These are phyloP conservation scores for Colletotrichum sp. DNA, from an alignment of 2,329 filamentous ascomycete genomes.

Conservation along the genomic window DNA sequence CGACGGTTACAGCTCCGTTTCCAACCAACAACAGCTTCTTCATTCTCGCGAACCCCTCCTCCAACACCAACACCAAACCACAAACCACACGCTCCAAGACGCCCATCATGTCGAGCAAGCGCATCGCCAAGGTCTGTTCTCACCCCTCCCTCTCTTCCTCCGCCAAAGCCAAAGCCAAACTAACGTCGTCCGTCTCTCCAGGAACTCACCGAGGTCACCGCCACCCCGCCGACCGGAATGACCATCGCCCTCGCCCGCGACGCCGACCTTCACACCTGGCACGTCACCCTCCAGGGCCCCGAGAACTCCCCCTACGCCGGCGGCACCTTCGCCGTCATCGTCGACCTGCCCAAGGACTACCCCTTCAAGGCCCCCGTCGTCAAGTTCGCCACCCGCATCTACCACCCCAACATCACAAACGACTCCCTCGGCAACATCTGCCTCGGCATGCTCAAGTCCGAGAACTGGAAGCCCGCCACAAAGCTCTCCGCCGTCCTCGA, in stretches of 20 bases:
- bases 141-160: neutral
- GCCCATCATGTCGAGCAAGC: slow-evolving; percentile 45
- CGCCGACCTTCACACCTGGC: slow-evolving; percentile 57
- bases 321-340: slow-evolving; percentile 74
- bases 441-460: slow-evolving; percentile 78
- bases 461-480: slow-evolving; percentile 91
- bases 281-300: slow-evolving; percentile 52
- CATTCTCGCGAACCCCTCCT: neutral
- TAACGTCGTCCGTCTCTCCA: slow-evolving; percentile 31
- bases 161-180: slow-evolving; percentile 1
- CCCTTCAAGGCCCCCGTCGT: slow-evolving; percentile 87
- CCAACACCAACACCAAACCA: neutral
- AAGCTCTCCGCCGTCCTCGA: slow-evolving; percentile 77
- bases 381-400: slow-evolving; percentile 86
- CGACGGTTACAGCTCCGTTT: neutral
- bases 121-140: slow-evolving; percentile 46
- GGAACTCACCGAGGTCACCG: slow-evolving; percentile 58
- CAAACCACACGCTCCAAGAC: neutral
- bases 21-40: neutral
- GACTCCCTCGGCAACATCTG: slow-evolving; percentile 86
- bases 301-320: slow-evolving; percentile 55
- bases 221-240: slow-evolving; percentile 51
- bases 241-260: slow-evolving; percentile 49
- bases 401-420: slow-evolving; percentile 94
- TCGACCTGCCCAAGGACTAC: slow-evolving; percentile 79